Percentiles rank a stretch among this genome's conserved stretches.
phyloP scores from a whole-genome alignment of 2,329 filamentous ascomycete genomes.

The Tolypocladium amazonense region DNA sequence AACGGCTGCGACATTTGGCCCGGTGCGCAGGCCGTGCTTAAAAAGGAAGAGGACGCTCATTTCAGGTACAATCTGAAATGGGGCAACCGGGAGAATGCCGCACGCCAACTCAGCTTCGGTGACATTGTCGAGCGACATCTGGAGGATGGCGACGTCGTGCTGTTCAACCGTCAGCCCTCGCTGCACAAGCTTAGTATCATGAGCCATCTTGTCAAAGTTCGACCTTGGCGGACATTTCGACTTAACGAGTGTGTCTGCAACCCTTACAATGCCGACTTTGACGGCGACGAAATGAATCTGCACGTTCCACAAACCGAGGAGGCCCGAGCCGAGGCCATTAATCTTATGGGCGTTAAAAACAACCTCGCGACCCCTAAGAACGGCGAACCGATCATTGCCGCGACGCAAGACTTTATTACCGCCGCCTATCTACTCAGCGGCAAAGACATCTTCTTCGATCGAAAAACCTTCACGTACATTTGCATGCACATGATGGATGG shows the following conservation, averaged over 20 bases:
- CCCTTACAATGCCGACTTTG: slow-evolving; percentile 98
- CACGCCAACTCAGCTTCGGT: slow-evolving; percentile 65
- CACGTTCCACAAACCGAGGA: slow-evolving; percentile 98
- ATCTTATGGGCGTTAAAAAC: slow-evolving; percentile 95
- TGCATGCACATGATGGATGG: slow-evolving; percentile 91
- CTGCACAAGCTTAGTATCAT: slow-evolving; percentile 98
- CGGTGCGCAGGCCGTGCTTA: slow-evolving; percentile 74
- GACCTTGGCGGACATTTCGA: slow-evolving; percentile 91
- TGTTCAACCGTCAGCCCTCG: slow-evolving; percentile 97
- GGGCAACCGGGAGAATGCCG: slow-evolving; percentile 59
- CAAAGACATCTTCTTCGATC: slow-evolving; percentile 88
- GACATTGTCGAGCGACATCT: slow-evolving; percentile 92
- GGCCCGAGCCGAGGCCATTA: slow-evolving; percentile 86
- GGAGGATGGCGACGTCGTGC: slow-evolving; percentile 87
- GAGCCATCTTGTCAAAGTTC: slow-evolving; percentile 84
- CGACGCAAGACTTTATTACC: slow-evolving; percentile 99
- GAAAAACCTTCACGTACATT: slow-evolving; percentile 78
- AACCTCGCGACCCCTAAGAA: slow-evolving; percentile 95
- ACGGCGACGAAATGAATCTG: slow-evolving; percentile 98
- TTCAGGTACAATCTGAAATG: slow-evolving; percentile 70
- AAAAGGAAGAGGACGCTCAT: slow-evolving; percentile 55
- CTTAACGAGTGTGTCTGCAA: slow-evolving; percentile 97
- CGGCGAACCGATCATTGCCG: slow-evolving; percentile 93
- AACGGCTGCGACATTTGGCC: slow-evolving; percentile 76
- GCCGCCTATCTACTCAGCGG: slow-evolving; percentile 83